Evolutionary conservation across 768 basidiomycete genomes (phyloP).

Genomic region (Zangia roseola): DNA sequence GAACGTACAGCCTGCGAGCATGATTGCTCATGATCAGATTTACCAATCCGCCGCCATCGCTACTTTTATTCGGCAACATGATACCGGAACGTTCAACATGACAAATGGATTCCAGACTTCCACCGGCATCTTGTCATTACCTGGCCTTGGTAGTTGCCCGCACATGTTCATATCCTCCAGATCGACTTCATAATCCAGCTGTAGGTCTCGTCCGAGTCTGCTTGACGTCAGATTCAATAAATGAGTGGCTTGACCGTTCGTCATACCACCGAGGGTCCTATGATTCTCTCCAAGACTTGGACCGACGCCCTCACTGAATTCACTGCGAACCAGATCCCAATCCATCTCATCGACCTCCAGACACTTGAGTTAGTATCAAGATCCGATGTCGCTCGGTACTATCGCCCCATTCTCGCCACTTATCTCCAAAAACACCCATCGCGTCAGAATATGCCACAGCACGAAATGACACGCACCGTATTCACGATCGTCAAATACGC

Average conservation of each 20-base stretch:
- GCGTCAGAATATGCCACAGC: background rate
- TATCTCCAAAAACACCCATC: conserved; percentile 8
- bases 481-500: conserved; percentile 11
- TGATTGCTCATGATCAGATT: no score
- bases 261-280: background rate
- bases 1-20: no score
- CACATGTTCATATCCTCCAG: no score
- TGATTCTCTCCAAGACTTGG: background rate
- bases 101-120: no score
- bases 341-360: conserved; percentile 10
- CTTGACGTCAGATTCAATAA: no score
- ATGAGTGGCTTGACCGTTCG: background rate
- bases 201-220: no score
- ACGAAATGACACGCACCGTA: background rate
- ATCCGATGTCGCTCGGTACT: background rate
- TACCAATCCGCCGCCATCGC: background rate
- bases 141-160: no score
- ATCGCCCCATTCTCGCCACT: conserved; percentile 3
- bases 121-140: no score
- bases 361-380: conserved; percentile 7
- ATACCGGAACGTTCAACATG: no score
- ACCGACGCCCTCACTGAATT: conserved; percentile 4
- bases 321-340: conserved; percentile 11
- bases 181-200: no score
- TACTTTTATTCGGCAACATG: no score